Conservation (phyloP, 495 filamentous ascomycete genomes). For the Penicillium goetzii region DNA sequence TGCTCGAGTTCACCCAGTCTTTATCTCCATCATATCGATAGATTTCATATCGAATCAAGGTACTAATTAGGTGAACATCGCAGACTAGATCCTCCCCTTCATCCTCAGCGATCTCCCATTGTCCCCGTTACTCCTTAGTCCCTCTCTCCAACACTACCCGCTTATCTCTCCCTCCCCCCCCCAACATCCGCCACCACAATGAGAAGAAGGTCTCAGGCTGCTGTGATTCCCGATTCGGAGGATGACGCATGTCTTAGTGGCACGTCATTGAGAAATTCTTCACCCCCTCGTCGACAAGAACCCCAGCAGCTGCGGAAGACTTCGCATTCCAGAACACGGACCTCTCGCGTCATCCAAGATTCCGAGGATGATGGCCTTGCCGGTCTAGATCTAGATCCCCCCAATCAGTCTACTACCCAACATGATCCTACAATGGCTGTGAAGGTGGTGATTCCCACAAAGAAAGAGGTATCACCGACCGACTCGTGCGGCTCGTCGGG, state of each 20-base stretch:
- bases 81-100: neutral
- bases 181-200: slow-evolving; percentile 5
- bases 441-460: slow-evolving; percentile 46
- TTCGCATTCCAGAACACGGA: slow-evolving; percentile 24
- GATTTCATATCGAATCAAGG: neutral
- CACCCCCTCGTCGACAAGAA: slow-evolving; percentile 28
- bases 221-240: slow-evolving; percentile 31
- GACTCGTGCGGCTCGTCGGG: slow-evolving; percentile 36
- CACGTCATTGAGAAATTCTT: slow-evolving; percentile 26
- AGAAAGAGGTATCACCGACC: slow-evolving; percentile 31
- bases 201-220: slow-evolving; percentile 20
- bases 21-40: neutral
- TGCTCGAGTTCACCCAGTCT: neutral
- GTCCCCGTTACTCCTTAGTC: neutral
- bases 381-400: slow-evolving; percentile 4
- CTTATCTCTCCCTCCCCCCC: neutral
- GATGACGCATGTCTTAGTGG: slow-evolving; percentile 25
- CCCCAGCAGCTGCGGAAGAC: slow-evolving; percentile 30
- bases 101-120: neutral
- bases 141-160: neutral
- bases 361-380: slow-evolving; percentile 29
- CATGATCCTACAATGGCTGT: slow-evolving; percentile 10
- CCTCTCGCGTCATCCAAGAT: slow-evolving; percentile 28
- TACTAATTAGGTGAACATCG: neutral
- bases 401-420: slow-evolving; percentile 10